A percentile compares a stretch with the other conserved stretches of the same genome.
Conservation (phyloP, 2,329 filamentous ascomycete genomes). For the Plenodomus biglobosus region DNA sequence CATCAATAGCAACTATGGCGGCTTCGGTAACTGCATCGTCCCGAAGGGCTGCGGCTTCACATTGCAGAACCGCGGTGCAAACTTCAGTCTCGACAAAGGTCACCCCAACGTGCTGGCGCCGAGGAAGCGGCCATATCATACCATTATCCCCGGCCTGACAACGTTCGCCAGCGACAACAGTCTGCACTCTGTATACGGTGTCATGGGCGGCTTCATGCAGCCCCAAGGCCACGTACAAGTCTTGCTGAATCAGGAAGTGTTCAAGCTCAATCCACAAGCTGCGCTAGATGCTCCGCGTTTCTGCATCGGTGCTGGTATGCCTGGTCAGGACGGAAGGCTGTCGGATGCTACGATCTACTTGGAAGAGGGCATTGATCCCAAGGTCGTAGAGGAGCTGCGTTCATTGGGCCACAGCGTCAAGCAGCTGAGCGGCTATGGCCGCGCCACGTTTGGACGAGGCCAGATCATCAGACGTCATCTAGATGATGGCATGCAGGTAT, state of each 20-base stretch:
- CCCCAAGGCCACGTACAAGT: conserved; percentile 96
- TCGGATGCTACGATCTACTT: conserved; percentile 69
- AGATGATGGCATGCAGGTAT: conserved; percentile 74
- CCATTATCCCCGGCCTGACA: conserved; percentile 90
- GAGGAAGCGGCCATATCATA: conserved; percentile 90
- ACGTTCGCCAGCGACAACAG: conserved; percentile 74
- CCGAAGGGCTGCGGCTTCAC: conserved; percentile 87
- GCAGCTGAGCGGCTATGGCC: conserved; percentile 65
- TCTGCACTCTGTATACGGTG: conserved; percentile 84
- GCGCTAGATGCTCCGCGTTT: conserved; percentile 90
- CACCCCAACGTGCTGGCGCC: conserved; percentile 83
- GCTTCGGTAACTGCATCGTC: conserved; percentile 85
- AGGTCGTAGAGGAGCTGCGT: conserved; percentile 67
- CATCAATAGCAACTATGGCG: conserved; percentile 93
- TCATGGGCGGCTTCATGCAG: conserved; percentile 99
- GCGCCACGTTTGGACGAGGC: conserved; percentile 78
- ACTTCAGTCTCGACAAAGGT: conserved; percentile 70
- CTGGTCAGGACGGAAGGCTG: conserved; percentile 58
- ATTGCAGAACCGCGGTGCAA: conserved; percentile 87
- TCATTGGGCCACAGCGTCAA: conserved; percentile 72
- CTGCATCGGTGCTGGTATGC: conserved; percentile 77
- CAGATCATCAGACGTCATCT: conserved; percentile 80
- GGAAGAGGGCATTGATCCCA: conserved; percentile 76
- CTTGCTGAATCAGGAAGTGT: conserved; percentile 83
- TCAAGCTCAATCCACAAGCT: conserved; percentile 78